phyloP scores from a whole-genome alignment of 768 basidiomycete genomes.

The Lactifluus hygrophoroides region DNA sequence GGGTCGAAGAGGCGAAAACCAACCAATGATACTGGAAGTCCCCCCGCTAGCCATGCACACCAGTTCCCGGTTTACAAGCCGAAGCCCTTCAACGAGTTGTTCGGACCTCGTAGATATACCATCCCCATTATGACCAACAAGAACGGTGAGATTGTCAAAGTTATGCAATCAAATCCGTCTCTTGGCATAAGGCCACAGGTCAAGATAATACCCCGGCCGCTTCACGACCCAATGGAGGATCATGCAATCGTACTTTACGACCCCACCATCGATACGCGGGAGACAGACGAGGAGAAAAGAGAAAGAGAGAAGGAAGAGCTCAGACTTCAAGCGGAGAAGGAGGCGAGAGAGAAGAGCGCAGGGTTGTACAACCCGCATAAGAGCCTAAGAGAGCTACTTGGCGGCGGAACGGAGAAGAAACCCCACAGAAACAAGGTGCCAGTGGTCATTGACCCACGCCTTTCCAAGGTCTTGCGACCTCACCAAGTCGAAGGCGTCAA shows the following conservation, averaged over 20 bases:
- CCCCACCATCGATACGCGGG: conserved; percentile 88
- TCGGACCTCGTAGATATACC: conserved; percentile 52
- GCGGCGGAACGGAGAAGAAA: conserved; percentile 62
- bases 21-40: conserved; percentile 53
- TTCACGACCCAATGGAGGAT: conserved; percentile 97
- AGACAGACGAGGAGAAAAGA: conserved; percentile 78
- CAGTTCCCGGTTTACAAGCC: conserved; percentile 75
- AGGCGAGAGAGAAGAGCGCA: conserved; percentile 58
- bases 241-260: conserved; percentile 97
- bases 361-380: conserved; percentile 89
- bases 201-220: conserved; percentile 76
- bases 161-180: conserved; percentile 55
- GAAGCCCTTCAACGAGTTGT: conserved; percentile 59
- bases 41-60: conserved; percentile 43
- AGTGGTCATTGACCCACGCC: conserved; percentile 89
- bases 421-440: conserved; percentile 70
- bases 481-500: conserved; percentile 99
- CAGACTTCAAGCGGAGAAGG: conserved; percentile 52
- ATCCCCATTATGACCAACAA: conserved; percentile 75
- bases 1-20: conserved; percentile 56
- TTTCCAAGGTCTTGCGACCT: conserved; percentile 83
- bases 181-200: conserved; percentile 80
- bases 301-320: conserved; percentile 68
- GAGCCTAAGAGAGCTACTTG: conserved; percentile 71
- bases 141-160: conserved; percentile 52